Percentiles rank a stretch among this genome's conserved stretches.
Evolutionary conservation across 2,329 filamentous ascomycete species (phyloP).

Genomic region (Microcyclosporella mali): DNA sequence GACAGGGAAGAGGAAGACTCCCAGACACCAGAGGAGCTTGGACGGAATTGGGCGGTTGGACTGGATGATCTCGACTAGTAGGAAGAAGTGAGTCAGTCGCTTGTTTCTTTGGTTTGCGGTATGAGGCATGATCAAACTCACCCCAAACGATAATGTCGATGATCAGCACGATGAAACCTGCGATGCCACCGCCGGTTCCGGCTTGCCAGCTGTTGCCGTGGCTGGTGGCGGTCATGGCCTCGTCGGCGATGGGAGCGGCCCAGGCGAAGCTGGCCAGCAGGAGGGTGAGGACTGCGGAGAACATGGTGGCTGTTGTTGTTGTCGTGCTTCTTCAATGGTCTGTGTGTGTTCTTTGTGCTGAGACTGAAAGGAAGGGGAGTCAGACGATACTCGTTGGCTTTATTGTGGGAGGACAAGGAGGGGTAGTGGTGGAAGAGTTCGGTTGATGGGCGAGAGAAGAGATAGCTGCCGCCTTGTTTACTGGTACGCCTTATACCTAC

Average conservation of each 20-base stretch:
- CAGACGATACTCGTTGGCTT: too few relatives aligned
- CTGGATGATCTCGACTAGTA: slow-evolving; percentile 62
- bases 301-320: slow-evolving; percentile 6
- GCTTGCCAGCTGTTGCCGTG: slow-evolving; percentile 48
- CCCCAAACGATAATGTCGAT: slow-evolving; percentile 59
- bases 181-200: slow-evolving; percentile 55
- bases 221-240: slow-evolving; percentile 37
- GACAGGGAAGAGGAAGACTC: slow-evolving; percentile 60
- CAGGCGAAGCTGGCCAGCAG: slow-evolving; percentile 46
- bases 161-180: slow-evolving; percentile 56
- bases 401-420: too few relatives aligned
- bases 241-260: slow-evolving; percentile 37
- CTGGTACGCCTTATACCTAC: too few relatives aligned
- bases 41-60: slow-evolving; percentile 52
- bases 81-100: slow-evolving; percentile 5
- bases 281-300: slow-evolving; percentile 49
- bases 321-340: too few relatives aligned
- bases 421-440: too few relatives aligned
- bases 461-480: too few relatives aligned
- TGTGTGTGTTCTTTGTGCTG: too few relatives aligned
- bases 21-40: slow-evolving; percentile 58
- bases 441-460: too few relatives aligned
- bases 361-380: too few relatives aligned
- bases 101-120: too few relatives aligned
- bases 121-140: slow-evolving; percentile 36